phyloP scores from a whole-genome alignment of 192 early-diverging fungal genomes.

The Mortierella claussenii region DNA sequence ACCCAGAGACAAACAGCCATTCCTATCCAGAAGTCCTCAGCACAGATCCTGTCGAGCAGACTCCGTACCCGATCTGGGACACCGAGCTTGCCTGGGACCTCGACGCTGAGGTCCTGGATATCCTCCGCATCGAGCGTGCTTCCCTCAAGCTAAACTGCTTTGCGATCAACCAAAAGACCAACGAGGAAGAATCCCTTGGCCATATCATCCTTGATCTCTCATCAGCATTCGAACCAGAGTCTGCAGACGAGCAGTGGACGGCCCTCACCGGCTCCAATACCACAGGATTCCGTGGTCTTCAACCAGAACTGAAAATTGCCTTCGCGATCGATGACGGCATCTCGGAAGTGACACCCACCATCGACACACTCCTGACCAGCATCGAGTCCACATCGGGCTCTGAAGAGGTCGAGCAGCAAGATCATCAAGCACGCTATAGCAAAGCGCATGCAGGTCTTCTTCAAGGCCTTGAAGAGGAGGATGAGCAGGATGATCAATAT shows the following conservation, averaged over 20 bases:
- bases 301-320: slow-evolving; percentile 54
- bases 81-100: slow-evolving; percentile 61
- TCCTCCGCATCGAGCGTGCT: slow-evolving; percentile 52
- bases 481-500: slow-evolving; percentile 22
- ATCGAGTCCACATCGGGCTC: slow-evolving; percentile 42
- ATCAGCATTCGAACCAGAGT: slow-evolving; percentile 44
- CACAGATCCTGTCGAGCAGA: slow-evolving; percentile 57
- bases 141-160: slow-evolving; percentile 58
- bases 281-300: slow-evolving; percentile 42
- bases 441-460: slow-evolving; percentile 9
- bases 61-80: slow-evolving; percentile 56
- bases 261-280: slow-evolving; percentile 33
- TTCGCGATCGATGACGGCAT: slow-evolving; percentile 52
- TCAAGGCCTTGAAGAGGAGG: slow-evolving; percentile 41
- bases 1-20: slow-evolving; percentile 54
- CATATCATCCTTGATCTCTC: slow-evolving; percentile 55
- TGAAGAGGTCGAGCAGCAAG: slow-evolving; percentile 18
- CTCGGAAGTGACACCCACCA: slow-evolving; percentile 35
- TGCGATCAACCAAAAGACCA: slow-evolving; percentile 42
- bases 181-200: slow-evolving; percentile 50
- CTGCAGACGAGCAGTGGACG: slow-evolving; percentile 50
- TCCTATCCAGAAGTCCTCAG: slow-evolving; percentile 53
- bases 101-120: slow-evolving; percentile 54
- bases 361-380: slow-evolving; percentile 46
- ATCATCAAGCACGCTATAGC: slow-evolving; percentile 2